Percentiles rank a stretch among this genome's conserved stretches.
These are phyloP conservation scores for Cucurbita argyrosperma DNA, from an alignment of 306 rosid genomes.

Conservation along the genomic window DNA sequence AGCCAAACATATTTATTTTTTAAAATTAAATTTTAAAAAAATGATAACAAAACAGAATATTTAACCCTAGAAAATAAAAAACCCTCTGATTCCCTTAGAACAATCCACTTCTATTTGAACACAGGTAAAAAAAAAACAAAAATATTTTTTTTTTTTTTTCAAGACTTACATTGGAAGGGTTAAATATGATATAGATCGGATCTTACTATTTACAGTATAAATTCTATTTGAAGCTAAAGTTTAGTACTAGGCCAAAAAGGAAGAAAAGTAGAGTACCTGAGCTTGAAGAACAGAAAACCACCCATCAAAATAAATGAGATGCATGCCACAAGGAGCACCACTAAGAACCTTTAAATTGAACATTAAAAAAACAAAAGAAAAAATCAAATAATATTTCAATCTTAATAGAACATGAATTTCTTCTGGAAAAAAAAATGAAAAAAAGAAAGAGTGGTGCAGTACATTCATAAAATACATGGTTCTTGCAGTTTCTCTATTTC, in stretches of 20 bases:
- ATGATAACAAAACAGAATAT: neutral
- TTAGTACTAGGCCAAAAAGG: conserved; percentile 6
- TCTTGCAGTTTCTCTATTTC: neutral
- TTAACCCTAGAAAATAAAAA: neutral
- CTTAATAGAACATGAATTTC: neutral
- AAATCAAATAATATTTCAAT: conserved; percentile 2
- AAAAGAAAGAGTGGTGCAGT: neutral
- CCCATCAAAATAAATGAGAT: conserved; percentile 69
- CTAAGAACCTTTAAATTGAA: conserved; percentile 45
- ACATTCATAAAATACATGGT: neutral
- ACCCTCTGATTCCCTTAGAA: neutral
- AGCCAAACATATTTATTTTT: neutral
- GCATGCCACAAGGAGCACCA: conserved; percentile 73
- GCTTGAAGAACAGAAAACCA: conserved; percentile 69
- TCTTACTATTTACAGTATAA: neutral
- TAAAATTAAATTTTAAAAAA: neutral
- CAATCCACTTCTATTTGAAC: neutral
- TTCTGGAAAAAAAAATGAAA: neutral
- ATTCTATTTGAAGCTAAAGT: neutral
- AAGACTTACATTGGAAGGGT: neutral
- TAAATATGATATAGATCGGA: neutral
- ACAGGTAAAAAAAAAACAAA: neutral
- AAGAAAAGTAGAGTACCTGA: conserved; percentile 46
- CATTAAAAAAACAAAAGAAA: neutral
- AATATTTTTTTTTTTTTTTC: neutral